Base-by-base conservation (phyloP, 805 yeast species). In the Ogataea ganodermae region DNA sequence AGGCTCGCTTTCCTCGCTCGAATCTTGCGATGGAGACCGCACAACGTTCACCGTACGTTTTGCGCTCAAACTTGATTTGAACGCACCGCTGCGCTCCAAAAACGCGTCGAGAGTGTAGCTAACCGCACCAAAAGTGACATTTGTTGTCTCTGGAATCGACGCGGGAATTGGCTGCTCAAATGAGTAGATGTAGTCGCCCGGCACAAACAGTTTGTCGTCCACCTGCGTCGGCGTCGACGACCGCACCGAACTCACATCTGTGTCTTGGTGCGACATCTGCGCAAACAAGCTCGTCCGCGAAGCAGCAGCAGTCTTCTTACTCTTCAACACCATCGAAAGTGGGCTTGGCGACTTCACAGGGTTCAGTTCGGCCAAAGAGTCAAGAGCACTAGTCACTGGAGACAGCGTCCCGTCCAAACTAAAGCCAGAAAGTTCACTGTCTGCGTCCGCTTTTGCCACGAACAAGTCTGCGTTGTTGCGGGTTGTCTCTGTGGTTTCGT, bases 141-240 rank as follows among this genome's bases (percentile, higher is more conserved):
- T 69, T 3, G 86, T 76, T 0, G 96, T 61, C 64, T 94, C 99
- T 0, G 97, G 97, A 22, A 84, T 73, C 12, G 86, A 80, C 9
- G 91, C 79, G 5, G 88, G 92, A 22, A 94, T 74, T 5, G 95
- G 84, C 49, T 90, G 88, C 66, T 94, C 99, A 66, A 94, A 92
- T 49, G 89, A 86, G 71, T 92, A 94, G 38, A 89, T 76, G 61
- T 94, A 94, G 59, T 91, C 97, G 17, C 98, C 99, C 0, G 96
- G 89, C 18, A 76, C 72, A 56, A 92, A 91, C 3, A 70, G 66
- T 43, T 67, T 68, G 33, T 50, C 61, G 32, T 53, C 63, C 36
- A 56, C 63, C 1, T 51, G 38, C 6, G 53, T 59, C 3, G 57
- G 55, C 16, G 42, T 27, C 16, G 27, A 48, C 6, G 68, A 61